Evolutionary conservation across 2,329 filamentous ascomycete species (phyloP), one percentile per base, ranked within the genome.

Genomic region (Endoconidiophora polonica): DNA sequence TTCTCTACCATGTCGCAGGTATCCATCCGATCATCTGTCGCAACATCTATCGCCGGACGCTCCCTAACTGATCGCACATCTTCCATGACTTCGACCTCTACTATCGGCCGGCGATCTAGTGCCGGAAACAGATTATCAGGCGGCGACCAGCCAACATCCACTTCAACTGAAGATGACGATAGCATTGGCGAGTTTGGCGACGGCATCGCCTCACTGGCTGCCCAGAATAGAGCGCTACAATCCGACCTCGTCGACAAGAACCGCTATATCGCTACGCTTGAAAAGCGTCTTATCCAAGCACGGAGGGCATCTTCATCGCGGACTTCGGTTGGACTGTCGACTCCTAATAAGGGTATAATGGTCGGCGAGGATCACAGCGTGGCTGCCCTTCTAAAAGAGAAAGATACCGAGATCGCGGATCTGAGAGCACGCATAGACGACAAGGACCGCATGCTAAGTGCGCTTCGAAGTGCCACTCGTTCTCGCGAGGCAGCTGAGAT

Each of bases 211-310:
- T 86, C 83, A 22, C 66, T 93, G 45, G 69, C 81, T 41, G 77
- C 85, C n/a, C 91, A 95, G 61, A 87, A 95, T 57, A 78, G 81
- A 46, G 84, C 93, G n/a, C 68, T 98, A 44, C 91, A 94, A 63
- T 79, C 87, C n/a, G 91, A 98, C 62, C 74, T 98, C 44, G 77
- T 76, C n/a, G 91, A 98, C 66, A 95, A 94, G 68, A 96, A 91
- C 58, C 83, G 91, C 29, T 98, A 98, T 63, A 96, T 96, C 57
- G 76, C 83, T 24, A 96, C 91, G 0, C 67, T 98, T 10, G 91
- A 98, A 67, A 93, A 93, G 65, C 78, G 91, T 23, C 70, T 98
- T 1, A 70, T 96, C 33, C 91, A 98, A 60, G 91, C 91, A 37
- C 76, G 91, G 39, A 75, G 90, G 44, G 86, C 87, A 0, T 95